Conservation (phyloP, 768 basidiomycete genomes). For the Wakefieldia striispora region DNA sequence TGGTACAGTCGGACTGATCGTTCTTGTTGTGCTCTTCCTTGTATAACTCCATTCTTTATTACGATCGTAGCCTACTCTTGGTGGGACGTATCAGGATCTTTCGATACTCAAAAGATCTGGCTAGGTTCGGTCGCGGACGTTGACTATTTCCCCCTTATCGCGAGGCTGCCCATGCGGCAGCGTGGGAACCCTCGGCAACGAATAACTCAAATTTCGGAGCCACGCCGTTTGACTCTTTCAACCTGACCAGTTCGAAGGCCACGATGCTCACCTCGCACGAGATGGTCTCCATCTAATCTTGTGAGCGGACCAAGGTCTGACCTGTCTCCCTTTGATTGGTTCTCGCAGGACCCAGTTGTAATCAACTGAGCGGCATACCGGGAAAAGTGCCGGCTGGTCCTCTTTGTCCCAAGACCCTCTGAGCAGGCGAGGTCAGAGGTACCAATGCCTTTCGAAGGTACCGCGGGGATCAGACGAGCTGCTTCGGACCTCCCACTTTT, state of each 20-base stretch:
- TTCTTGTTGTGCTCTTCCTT: too few relatives aligned
- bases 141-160: too few relatives aligned
- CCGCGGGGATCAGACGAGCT: constrained; percentile 51
- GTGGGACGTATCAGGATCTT: too few relatives aligned
- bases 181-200: too few relatives aligned
- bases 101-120: too few relatives aligned
- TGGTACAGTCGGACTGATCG: too few relatives aligned
- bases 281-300: constrained; percentile 35
- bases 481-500: constrained; percentile 1
- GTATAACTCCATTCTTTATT: too few relatives aligned
- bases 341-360: constrained; percentile 60
- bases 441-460: constrained; percentile 47
- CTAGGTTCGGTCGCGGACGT: too few relatives aligned
- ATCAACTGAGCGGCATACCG: constrained; percentile 65
- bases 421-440: constrained; percentile 17
- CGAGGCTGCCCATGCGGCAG: too few relatives aligned
- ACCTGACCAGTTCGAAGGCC: constrained; percentile 47
- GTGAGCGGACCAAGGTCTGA: constrained; percentile 87
- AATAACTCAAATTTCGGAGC: not conserved
- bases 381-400: constrained; percentile 46
- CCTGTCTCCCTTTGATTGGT: constrained; percentile 63
- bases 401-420: constrained; percentile 43
- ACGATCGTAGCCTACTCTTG: too few relatives aligned
- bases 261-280: constrained; percentile 44
- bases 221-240: not conserved